Base-by-base conservation (phyloP, 2,329 filamentous ascomycete genomes). In the Zymoseptoria ardabiliae region DNA sequence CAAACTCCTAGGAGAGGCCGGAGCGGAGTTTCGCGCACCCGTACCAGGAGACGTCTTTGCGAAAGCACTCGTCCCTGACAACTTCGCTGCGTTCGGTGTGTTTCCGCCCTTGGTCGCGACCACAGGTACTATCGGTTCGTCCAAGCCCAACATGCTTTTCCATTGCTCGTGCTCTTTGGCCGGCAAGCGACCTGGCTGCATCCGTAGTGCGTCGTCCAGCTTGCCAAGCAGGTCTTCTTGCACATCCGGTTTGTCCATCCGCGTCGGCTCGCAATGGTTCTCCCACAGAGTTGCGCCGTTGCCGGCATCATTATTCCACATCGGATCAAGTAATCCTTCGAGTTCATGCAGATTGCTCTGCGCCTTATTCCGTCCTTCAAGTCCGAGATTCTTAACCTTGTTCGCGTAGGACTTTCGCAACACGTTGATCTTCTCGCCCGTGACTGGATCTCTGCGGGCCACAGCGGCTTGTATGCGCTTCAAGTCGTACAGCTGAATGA, bases 351-450 rank as follows among this genome's bases (percentile, higher is more conserved):
- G 73, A 65, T 76, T 74, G 41, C 71, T 68, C n/a, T 58, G 35
- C 17, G 78, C 72, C 67, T 81, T 81, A 59, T 78, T 77, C 63
- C 77, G 77, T 53, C 80, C 80, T 23, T 77, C 74, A 17, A 81
- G 74, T 50, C 75, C 73, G 59, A 82, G 69, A 48, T 71, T 71
- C 66, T 80, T 81, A 61, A 81, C 77, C 63, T 82, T 80, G 54
- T 77, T 77, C 66, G 81, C 79, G 66, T 82, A 82, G 35, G 78
- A 80, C 66, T 82, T 82, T 48, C 85, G 77, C 50, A 87, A 75
- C 69, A 83, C 82, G 72, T 86, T 80, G 62, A 79, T 86, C 74
- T 87, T 87, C 69, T 85, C 83, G 61, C 84, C 84, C n/a, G 83
- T 85, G 20, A 77, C 71, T 17, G 83, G 82, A 70, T 87, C 82